Conservation (phyloP, 768 basidiomycete genomes). For the Xerocomellus dryophilus region DNA sequence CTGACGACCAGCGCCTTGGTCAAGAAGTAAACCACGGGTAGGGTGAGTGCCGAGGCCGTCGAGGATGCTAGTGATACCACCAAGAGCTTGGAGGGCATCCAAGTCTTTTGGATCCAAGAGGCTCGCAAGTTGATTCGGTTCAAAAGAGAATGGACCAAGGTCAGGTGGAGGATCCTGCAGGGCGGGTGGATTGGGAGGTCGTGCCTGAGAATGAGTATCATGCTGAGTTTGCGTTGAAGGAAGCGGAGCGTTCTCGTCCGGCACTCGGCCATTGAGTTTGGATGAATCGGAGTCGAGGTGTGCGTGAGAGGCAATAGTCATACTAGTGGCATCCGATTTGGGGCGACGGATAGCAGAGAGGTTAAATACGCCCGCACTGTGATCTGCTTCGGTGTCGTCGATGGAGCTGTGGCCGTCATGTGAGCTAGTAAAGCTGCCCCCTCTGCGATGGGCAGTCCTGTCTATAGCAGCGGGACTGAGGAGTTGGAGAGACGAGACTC, state of each 20-base stretch:
- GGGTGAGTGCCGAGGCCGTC: constrained; percentile 69
- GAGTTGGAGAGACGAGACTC: constrained; percentile 49
- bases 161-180: constrained; percentile 45
- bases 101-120: constrained; percentile 89
- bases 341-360: constrained; percentile 34
- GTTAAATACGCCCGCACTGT: constrained; percentile 27
- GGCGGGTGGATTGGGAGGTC: constrained; percentile 15
- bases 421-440: constrained; percentile 49
- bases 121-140: constrained; percentile 73
- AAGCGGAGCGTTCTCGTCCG: constrained; percentile 4
- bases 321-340: constrained; percentile 34
- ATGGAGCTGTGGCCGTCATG: constrained; percentile 34
- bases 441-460: constrained; percentile 45
- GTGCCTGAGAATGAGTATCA: constrained; percentile 23
- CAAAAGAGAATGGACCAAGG: constrained; percentile 69
- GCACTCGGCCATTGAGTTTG: constrained; percentile 12
- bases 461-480: constrained; percentile 41
- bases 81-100: constrained; percentile 59
- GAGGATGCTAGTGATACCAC: constrained; percentile 67
- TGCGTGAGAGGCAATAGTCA: constrained; percentile 35
- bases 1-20: not conserved
- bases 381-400: constrained; percentile 52
- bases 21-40: constrained; percentile 41
- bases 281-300: constrained; percentile 40
- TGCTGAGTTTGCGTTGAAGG: constrained; percentile 24